phyloP scores from a whole-genome alignment of 306 rosid genomes.

The Comarum palustre region DNA sequence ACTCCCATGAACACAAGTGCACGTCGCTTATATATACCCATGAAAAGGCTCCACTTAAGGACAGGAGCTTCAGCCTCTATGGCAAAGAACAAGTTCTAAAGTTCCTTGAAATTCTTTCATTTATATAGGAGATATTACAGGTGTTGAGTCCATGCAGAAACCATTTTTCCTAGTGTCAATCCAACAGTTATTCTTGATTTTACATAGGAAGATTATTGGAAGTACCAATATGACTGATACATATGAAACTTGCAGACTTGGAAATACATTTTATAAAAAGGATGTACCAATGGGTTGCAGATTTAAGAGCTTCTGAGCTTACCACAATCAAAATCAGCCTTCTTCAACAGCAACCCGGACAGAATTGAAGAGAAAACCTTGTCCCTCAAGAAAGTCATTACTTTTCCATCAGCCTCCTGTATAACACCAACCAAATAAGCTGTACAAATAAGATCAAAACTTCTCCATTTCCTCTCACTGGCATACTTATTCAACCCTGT shows the following conservation, averaged over 20 bases:
- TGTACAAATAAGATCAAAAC: slow-evolving; percentile 41
- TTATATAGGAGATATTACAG: too few relatives aligned
- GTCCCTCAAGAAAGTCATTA: slow-evolving; percentile 46
- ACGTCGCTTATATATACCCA: too few relatives aligned
- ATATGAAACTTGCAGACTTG: neutral
- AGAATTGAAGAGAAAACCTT: slow-evolving; percentile 38
- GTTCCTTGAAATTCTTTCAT: too few relatives aligned
- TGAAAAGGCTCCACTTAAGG: too few relatives aligned
- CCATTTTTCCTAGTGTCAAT: too few relatives aligned
- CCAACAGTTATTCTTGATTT: too few relatives aligned
- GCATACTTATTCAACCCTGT: slow-evolving; percentile 55
- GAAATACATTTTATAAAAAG: neutral
- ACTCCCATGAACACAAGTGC: too few relatives aligned
- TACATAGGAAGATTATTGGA: neutral
- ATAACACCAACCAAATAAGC: slow-evolving; percentile 48
- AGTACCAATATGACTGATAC: neutral
- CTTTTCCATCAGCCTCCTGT: slow-evolving; percentile 33
- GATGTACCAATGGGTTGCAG: neutral
- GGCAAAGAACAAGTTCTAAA: too few relatives aligned
- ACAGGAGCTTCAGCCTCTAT: too few relatives aligned
- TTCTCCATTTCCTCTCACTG: slow-evolving; percentile 61
- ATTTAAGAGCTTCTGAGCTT: slow-evolving; percentile 22
- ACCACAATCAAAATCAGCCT: slow-evolving; percentile 55
- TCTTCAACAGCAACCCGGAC: slow-evolving; percentile 20
- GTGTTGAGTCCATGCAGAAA: too few relatives aligned